Evolutionary conservation across 257 asterid genomes (phyloP).

Genomic region (Sherardia arvensis): DNA sequence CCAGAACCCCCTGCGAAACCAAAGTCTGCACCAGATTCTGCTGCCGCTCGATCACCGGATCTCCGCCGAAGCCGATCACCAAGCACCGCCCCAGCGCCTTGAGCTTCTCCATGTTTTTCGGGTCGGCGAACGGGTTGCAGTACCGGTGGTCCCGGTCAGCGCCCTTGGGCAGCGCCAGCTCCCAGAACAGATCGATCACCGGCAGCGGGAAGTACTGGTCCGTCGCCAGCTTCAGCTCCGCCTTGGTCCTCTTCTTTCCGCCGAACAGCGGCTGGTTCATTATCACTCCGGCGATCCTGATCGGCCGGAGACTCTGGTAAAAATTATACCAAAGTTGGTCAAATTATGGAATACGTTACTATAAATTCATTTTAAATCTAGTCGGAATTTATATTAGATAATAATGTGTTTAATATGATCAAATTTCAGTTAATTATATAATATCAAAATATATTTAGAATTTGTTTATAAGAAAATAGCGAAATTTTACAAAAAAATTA

Average conservation of each 20-base stretch:
- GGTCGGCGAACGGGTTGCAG: constrained; percentile 60
- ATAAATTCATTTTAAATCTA: too few species aligned
- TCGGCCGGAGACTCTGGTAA: constrained; percentile 32
- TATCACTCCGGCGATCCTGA: constrained; percentile 41
- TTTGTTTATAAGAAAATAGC: too few species aligned
- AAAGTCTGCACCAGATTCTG: constrained; percentile 56
- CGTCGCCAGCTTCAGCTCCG: constrained; percentile 65
- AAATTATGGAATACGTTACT: too few species aligned
- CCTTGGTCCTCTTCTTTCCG: constrained; percentile 49
- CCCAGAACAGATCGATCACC: constrained; percentile 67
- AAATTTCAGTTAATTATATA: too few species aligned
- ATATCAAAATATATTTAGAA: too few species aligned
- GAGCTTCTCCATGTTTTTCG: constrained; percentile 42
- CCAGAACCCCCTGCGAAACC: constrained; percentile 47
- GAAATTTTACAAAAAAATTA: too few species aligned
- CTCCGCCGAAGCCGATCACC: constrained; percentile 87
- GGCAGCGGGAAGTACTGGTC: constrained; percentile 74
- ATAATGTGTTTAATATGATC: too few species aligned
- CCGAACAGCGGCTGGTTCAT: constrained; percentile 77
- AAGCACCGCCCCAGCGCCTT: constrained; percentile 49
- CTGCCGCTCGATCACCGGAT: constrained; percentile 71
- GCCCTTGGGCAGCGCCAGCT: constrained; percentile 66
- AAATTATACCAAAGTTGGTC: too few species aligned
- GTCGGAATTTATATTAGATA: too few species aligned
- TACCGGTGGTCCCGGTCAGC: constrained; percentile 75